Evolutionary conservation across 208 protist species (phyloP), one percentile per base, ranked within the genome.

Genomic region (Hexamita inflata): DNA sequence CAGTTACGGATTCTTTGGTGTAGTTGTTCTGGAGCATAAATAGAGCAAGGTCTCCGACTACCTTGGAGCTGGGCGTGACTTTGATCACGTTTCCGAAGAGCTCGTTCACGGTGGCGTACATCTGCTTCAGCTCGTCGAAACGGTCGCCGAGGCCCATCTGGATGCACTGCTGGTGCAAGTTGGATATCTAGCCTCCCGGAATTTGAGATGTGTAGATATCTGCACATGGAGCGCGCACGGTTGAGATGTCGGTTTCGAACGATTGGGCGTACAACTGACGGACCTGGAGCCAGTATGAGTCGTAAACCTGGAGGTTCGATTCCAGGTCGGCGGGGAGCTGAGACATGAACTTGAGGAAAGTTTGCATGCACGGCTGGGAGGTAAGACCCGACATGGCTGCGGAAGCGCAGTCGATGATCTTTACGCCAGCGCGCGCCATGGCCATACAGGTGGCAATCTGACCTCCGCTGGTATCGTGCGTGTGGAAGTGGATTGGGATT

Each of bases 401-500:
- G 39, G 65, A 74, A 24, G 75, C 87, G 28, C 45, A 59, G 78
- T 93, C 89, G 29, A 93, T 85, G 1, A 86, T 86, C 76, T 92
- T 87, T 11, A 86, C 87, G 30, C 90, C 90, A 38, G 88, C 84
- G n/a, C 86, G 68, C 7, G 78, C 76, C 34, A 75, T 75, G 1
- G 84, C 87, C 24, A 92, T 41, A 85, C 88, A 88, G 15, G 88
- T 77, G 28, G 89, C 86, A 39, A 93, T 86, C 62, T 77, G 83
- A 28, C 82, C 81, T 30, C 89, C 89, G 1, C 86, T 75, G 0
- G 90, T 92, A 80, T 93, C 89, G 76, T 93, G 90, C 1, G 88
- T 90, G 82, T 93, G 90, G 29, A 93, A 88, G 76, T 93, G 90
- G 68, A 93, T 91, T 24, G 90, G 89, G 40, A 87, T 45, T 35